Percentiles rank a stretch among this genome's conserved stretches.
phyloP scores from a whole-genome alignment of 2,329 filamentous ascomycete genomes.

The Lecanicillium sp. region DNA sequence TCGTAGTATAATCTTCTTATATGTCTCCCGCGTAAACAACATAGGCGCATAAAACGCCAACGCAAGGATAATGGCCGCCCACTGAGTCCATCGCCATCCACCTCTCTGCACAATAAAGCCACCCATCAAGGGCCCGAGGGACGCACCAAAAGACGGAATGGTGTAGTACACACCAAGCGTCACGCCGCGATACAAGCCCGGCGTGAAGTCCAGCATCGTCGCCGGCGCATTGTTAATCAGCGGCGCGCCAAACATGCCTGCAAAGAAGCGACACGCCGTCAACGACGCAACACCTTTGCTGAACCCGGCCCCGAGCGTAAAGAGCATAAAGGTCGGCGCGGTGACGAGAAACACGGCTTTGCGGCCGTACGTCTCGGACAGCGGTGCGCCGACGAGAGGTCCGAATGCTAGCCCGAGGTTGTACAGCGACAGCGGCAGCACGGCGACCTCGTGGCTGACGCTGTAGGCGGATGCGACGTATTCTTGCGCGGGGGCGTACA shows the following conservation, averaged over 20 bases:
- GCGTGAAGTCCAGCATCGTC: constrained; percentile 54
- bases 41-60: constrained; percentile 47
- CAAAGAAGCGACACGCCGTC: constrained; percentile 63
- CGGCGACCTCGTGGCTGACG: constrained; percentile 13
- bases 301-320: constrained; percentile 62
- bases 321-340: constrained; percentile 61
- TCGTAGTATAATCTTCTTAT: constrained; percentile 48
- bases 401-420: constrained; percentile 19
- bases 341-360: constrained; percentile 27
- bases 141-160: constrained; percentile 58
- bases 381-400: constrained; percentile 67
- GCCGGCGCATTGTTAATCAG: constrained; percentile 55
- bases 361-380: constrained; percentile 65
- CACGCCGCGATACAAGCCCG: constrained; percentile 40
- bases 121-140: constrained; percentile 54
- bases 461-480: constrained; percentile 13
- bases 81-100: constrained; percentile 56
- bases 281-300: constrained; percentile 63
- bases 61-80: constrained; percentile 28
- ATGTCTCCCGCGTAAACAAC: constrained; percentile 52
- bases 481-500: constrained; percentile 23
- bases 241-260: constrained; percentile 52
- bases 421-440: constrained; percentile 18
- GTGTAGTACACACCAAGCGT: constrained; percentile 58
- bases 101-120: constrained; percentile 56